Evolutionary conservation across 2,329 filamentous ascomycete genomes (phyloP).

Genomic region (Penicillium oxalicum): DNA sequence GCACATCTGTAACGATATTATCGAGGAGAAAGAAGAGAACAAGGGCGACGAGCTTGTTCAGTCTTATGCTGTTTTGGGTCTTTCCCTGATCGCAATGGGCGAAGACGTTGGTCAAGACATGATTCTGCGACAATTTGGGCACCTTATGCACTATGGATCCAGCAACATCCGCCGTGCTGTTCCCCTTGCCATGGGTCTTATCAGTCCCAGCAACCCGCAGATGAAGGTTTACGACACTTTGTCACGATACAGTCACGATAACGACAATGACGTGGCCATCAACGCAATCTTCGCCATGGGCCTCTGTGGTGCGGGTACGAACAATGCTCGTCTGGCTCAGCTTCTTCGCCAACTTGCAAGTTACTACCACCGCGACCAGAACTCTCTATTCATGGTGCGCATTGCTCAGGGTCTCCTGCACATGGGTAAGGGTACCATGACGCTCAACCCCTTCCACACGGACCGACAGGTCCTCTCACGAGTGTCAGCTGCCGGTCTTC

Average conservation of each 20-base stretch:
- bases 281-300: slow-evolving; percentile 99
- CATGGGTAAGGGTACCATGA: slow-evolving; percentile 98
- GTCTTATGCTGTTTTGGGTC: slow-evolving; percentile 89
- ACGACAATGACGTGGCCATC: slow-evolving; percentile 94
- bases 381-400: slow-evolving; percentile 97
- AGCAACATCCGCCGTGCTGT: slow-evolving; percentile 95
- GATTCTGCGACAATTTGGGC: slow-evolving; percentile 94
- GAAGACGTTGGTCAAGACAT: slow-evolving; percentile 98
- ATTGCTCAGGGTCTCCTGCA: slow-evolving; percentile 96
- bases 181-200: slow-evolving; percentile 89
- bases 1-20: slow-evolving; percentile 95
- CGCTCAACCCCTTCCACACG: slow-evolving; percentile 97
- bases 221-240: slow-evolving; percentile 99
- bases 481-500: slow-evolving; percentile 80
- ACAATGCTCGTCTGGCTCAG: slow-evolving; percentile 94
- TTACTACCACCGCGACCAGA: slow-evolving; percentile 96
- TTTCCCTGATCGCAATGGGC: slow-evolving; percentile 93
- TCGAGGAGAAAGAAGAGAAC: slow-evolving; percentile 90
- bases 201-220: slow-evolving; percentile 96
- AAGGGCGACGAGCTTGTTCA: slow-evolving; percentile 93
- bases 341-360: slow-evolving; percentile 88
- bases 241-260: slow-evolving; percentile 96
- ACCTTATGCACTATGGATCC: slow-evolving; percentile 98
- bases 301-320: slow-evolving; percentile 90
- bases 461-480: slow-evolving; percentile 92